Percentiles rank a stretch among this genome's conserved stretches.
phyloP scores from a whole-genome alignment of 2,329 filamentous ascomycete species.

The Ophiosphaerella korrae region DNA sequence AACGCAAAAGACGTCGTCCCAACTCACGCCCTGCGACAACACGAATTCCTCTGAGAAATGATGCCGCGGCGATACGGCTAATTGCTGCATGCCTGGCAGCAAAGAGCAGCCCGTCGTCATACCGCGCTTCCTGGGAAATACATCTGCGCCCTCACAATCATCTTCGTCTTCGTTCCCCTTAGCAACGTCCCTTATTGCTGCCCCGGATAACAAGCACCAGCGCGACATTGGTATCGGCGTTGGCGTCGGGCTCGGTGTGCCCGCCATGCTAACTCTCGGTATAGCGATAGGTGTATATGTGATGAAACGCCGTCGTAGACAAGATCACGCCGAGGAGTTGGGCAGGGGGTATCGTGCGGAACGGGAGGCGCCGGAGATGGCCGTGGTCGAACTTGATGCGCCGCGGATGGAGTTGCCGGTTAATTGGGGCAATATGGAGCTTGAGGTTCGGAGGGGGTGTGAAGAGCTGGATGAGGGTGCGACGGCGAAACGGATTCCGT shows the following conservation, averaged over 20 bases:
- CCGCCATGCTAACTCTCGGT: neutral
- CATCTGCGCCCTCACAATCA: neutral
- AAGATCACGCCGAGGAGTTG: neutral
- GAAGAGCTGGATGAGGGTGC: too few relatives aligned
- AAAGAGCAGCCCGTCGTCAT: constrained; percentile 1
- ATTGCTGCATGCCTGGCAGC: constrained; percentile 4
- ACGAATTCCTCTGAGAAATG: constrained; percentile 9
- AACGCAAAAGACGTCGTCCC: neutral
- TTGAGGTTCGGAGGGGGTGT: too few relatives aligned
- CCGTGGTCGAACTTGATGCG: neutral
- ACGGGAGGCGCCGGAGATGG: neutral
- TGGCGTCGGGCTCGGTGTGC: neutral
- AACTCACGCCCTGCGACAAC: constrained; percentile 19
- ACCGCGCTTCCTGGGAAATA: neutral
- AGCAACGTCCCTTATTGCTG: neutral
- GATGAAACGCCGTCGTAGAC: neutral
- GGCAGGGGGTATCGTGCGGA: neutral
- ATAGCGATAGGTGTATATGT: neutral
- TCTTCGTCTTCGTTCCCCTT: neutral
- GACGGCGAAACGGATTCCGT: too few relatives aligned
- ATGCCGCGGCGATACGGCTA: constrained; percentile 10
- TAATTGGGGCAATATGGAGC: neutral
- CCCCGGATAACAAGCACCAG: neutral
- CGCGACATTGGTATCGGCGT: constrained; percentile 8
- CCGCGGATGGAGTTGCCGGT: neutral